Evolutionary conservation across 495 filamentous ascomycete genomes (phyloP).

Genomic region (Bacidia gigantensis): DNA sequence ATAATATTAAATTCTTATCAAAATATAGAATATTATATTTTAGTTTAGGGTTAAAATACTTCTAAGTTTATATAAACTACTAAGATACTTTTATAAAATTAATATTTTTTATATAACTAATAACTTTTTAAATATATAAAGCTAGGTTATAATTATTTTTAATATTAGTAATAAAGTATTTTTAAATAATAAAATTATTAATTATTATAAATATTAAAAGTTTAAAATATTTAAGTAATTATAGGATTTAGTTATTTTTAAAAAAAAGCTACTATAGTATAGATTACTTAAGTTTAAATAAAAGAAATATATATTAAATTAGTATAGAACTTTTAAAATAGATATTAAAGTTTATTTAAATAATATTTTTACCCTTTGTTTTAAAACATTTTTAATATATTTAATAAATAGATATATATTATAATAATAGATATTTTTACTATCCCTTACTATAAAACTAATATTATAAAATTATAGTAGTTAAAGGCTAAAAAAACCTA

Average conservation of each 20-base stretch:
- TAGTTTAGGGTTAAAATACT: slow-evolving; percentile 4
- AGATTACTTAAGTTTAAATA: background rate
- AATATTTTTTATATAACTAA: slow-evolving; percentile 1
- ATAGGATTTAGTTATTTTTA: background rate
- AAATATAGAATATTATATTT: background rate
- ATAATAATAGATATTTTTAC: background rate
- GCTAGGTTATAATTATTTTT: background rate
- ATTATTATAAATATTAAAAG: background rate
- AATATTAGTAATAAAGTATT: background rate
- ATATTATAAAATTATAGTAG: background rate
- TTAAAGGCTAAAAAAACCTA: background rate
- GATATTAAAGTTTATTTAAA: slow-evolving; percentile 1
- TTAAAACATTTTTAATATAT: background rate
- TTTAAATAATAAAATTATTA: background rate
- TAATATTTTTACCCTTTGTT: background rate
- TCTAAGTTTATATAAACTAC: slow-evolving; percentile 1
- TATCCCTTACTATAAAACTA: background rate
- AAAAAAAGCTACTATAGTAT: background rate
- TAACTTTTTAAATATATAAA: slow-evolving; percentile 2
- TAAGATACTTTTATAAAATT: background rate
- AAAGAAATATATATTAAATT: background rate
- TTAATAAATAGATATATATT: slow-evolving; percentile 10
- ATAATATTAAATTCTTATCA: too few species aligned
- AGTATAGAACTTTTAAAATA: background rate
- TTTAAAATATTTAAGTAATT: background rate